Conservation (phyloP, 1,284 basidiomycete species). For the Austroboletus olivaceoglutinosus region DNA sequence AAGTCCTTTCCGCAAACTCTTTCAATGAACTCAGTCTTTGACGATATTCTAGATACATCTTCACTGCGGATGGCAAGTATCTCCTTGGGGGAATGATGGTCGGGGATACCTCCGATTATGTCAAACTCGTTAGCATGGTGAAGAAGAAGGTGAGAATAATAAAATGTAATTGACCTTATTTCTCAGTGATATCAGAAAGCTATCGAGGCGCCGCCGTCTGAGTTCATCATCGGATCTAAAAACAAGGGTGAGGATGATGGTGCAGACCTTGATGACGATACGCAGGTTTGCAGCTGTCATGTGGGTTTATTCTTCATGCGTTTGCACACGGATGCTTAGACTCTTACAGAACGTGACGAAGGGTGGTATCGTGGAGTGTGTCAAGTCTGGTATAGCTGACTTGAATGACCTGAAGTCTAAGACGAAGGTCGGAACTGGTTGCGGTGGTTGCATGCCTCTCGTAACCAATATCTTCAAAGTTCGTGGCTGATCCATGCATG, state of each 20-base stretch:
- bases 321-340: neutral
- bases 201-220: conserved; percentile 61
- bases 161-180: neutral
- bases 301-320: conserved; percentile 24
- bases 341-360: conserved; percentile 59
- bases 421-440: conserved; percentile 74
- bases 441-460: conserved; percentile 69
- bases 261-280: conserved; percentile 68
- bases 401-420: conserved; percentile 61
- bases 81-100: conserved; percentile 82
- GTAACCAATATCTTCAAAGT: conserved; percentile 52
- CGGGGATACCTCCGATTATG: conserved; percentile 70
- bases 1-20: neutral
- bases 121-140: conserved; percentile 68
- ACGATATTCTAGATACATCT: conserved; percentile 49
- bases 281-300: conserved; percentile 71
- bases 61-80: conserved; percentile 72
- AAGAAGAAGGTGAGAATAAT: conserved; percentile 57
- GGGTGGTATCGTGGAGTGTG: conserved; percentile 53
- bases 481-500: neutral
- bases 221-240: conserved; percentile 64
- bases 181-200: conserved; percentile 44
- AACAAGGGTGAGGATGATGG: conserved; percentile 56
- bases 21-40: neutral
- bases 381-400: conserved; percentile 52